A percentile compares a stretch with the other conserved stretches of the same genome.
These are phyloP conservation scores for Hygrophoropsis aurantiaca DNA, from an alignment of 768 basidiomycete species.

Conservation along the genomic window DNA sequence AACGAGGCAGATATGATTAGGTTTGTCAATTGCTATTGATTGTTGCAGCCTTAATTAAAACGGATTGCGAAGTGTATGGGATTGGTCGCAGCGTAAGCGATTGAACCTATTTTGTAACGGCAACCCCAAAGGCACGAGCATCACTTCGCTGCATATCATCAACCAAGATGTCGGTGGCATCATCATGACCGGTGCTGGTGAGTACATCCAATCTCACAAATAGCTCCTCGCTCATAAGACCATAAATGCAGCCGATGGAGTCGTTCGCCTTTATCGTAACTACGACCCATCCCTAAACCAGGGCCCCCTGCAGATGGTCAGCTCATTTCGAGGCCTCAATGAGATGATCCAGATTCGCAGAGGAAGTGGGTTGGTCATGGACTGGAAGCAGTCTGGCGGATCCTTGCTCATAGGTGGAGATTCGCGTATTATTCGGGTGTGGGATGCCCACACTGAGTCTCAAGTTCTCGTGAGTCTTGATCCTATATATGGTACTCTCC, in stretches of 20 bases:
- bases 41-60: background rate
- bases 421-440: conserved; percentile 82
- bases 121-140: conserved; percentile 75
- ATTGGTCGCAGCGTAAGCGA: conserved; percentile 83
- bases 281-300: conserved; percentile 76
- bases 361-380: conserved; percentile 81
- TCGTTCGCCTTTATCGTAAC: conserved; percentile 88
- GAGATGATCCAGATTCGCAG: conserved; percentile 74
- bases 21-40: conserved; percentile 39
- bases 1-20: conserved; percentile 86
- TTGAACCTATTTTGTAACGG: conserved; percentile 88
- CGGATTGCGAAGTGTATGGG: conserved; percentile 70
- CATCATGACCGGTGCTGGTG: conserved; percentile 84
- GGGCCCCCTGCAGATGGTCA: conserved; percentile 86
- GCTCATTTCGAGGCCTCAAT: conserved; percentile 86
- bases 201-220: conserved; percentile 20
- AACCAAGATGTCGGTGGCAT: conserved; percentile 95
- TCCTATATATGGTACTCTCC: background rate
- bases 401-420: conserved; percentile 90
- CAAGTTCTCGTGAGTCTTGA: conserved; percentile 58
- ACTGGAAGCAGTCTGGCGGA: conserved; percentile 91
- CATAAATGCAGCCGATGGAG: conserved; percentile 71
- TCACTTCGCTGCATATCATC: conserved; percentile 88
- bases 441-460: conserved; percentile 93
- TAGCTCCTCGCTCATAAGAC: background rate